A percentile compares a stretch with the other conserved stretches of the same genome.
Evolutionary conservation across 352 stramenopile genomes (phyloP).

Genomic region (Aphanomyces astaci): DNA sequence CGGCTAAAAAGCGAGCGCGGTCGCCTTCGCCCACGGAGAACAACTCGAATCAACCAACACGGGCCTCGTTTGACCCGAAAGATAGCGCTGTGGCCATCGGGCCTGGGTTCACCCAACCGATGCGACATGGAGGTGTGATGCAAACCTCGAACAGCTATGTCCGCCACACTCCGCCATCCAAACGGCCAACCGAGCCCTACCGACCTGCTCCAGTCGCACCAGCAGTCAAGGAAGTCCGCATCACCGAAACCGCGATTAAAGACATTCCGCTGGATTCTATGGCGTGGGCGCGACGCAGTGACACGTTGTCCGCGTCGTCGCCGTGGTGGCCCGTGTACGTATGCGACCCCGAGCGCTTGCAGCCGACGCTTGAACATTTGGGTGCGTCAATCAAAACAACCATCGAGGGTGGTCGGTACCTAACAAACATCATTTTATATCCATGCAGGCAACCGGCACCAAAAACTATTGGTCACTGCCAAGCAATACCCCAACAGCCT

Average conservation of each 20-base stretch:
- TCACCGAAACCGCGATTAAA: not conserved
- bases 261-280: conserved; percentile 27
- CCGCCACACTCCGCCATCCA: not conserved
- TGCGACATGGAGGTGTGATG: too few species aligned
- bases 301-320: too few species aligned
- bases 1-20: not conserved
- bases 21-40: not conserved
- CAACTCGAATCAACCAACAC: not conserved
- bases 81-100: too few species aligned
- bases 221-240: not conserved
- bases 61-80: too few species aligned
- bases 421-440: not conserved
- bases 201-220: not conserved
- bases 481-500: conserved; percentile 61
- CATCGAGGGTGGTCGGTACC: not conserved
- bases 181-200: not conserved
- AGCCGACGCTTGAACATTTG: conserved; percentile 28
- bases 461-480: conserved; percentile 60
- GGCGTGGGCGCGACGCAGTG: conserved; percentile 70
- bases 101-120: too few species aligned
- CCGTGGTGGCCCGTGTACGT: conserved; percentile 84
- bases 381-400: not conserved
- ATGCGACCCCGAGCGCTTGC: conserved; percentile 68
- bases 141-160: too few species aligned
- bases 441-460: conserved; percentile 46